Evolutionary conservation across 768 basidiomycete species (phyloP).

Genomic region (Amanita rimosa): DNA sequence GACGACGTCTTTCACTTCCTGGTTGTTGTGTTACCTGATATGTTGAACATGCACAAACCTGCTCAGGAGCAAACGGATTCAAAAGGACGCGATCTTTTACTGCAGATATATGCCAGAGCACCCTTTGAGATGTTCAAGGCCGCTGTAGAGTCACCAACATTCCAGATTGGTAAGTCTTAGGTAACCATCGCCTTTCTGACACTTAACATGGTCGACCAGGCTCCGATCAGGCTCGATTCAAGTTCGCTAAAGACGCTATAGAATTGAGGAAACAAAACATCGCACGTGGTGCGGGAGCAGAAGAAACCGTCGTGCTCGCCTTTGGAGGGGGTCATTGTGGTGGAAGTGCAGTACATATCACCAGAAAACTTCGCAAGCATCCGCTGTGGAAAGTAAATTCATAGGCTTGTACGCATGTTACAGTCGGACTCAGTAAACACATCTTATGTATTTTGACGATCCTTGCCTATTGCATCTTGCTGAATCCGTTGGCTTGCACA

Average conservation of each 20-base stretch:
- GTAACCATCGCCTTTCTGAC: neutral
- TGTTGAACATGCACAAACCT: slow-evolving; percentile 38
- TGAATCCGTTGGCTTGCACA: neutral
- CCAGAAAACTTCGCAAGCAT: slow-evolving; percentile 76
- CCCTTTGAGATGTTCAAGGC: slow-evolving; percentile 85
- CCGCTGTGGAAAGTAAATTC: slow-evolving; percentile 78
- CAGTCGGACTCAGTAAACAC: neutral
- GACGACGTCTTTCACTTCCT: slow-evolving; percentile 76
- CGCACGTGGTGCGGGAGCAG: slow-evolving; percentile 57
- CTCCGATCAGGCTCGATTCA: slow-evolving; percentile 79
- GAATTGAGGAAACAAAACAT: slow-evolving; percentile 73
- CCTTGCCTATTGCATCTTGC: neutral
- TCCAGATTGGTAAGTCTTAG: slow-evolving; percentile 55
- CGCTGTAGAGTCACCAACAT: slow-evolving; percentile 67
- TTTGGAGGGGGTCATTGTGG: slow-evolving; percentile 65
- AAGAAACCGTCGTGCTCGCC: slow-evolving; percentile 88
- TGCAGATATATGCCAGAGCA: slow-evolving; percentile 67
- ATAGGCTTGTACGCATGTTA: slow-evolving; percentile 23
- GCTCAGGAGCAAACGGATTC: slow-evolving; percentile 26
- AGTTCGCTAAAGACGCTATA: slow-evolving; percentile 86
- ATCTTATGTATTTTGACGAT: no score
- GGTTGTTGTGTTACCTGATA: slow-evolving; percentile 59
- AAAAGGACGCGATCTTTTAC: slow-evolving; percentile 54
- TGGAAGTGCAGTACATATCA: slow-evolving; percentile 75
- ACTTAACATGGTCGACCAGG: slow-evolving; percentile 29